Base-by-base conservation (phyloP, 306 rosid genomes). In the Vigna angularis region DNA sequence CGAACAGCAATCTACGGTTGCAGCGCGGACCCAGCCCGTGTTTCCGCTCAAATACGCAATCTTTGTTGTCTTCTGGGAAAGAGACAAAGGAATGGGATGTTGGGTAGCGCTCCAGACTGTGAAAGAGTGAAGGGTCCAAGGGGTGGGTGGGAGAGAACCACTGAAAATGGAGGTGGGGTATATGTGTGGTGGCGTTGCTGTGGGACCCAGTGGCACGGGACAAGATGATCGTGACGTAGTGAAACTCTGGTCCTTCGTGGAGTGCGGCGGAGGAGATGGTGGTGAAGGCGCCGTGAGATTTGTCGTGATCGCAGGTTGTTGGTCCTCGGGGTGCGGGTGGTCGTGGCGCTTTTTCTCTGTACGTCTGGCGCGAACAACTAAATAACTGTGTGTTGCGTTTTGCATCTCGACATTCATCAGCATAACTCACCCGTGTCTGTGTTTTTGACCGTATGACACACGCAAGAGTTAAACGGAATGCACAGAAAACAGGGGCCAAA, bases 141-240 rank as follows among this genome's bases (percentile, higher is more conserved):
- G 96, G 92, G 40, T 85, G 92, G 3, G 87, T 65, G 2, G 89
- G 85, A 45, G 96, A 85, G 87, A 87, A 85, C 91, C 96, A 86
- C 28, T 58, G 83, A 36, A 72, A 72, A 4, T 72, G 55, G 34
- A 76, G 26, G 32, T 70, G 42, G 13, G 72, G 55, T 52, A 62
- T 0, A 6, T 59, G 36, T 2, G 26, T 1, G 10, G 78, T 55
- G 26, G 68, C 61, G 26, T 66, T 79, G 57, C 80, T 79, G 56
- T 84, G 72, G 78, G 88, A 61, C 14, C 88, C 91, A 8, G 81
- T 34, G 26, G 4, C 79, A 75, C 93, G 89, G 84, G 42, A 70
- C 32, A 91, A 82, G 49, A 89, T 85, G 72, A 80, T 42, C 13
- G 81, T 52, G 24, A 96, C 68, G 88, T 87, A 93, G 78, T 83